Evolutionary conservation across 2,329 filamentous ascomycete genomes (phyloP), one percentile per base, ranked within the genome.

Genomic region (Alternaria atra): DNA sequence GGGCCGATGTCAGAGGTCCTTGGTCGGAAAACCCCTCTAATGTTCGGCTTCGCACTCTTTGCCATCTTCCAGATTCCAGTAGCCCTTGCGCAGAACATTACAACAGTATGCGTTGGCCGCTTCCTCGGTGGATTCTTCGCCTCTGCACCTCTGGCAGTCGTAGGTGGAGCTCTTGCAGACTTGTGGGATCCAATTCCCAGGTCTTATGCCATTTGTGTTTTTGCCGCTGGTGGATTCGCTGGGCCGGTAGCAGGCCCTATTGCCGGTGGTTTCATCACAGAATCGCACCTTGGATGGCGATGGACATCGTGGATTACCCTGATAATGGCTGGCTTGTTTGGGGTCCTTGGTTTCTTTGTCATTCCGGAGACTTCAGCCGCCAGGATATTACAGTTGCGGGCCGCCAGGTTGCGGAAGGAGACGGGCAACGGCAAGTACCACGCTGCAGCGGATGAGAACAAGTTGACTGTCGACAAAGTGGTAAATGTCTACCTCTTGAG

Each of bases 401-500:
- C 75, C 7, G 70, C 72, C 1, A 70, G 66, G 30, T 52, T 77
- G n/a, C 68, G 75, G 9, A 73, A 73, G 25, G 71, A 76, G 15
- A 73, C 73, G 3, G 72, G 71, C 2, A 82, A 84, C 61, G 61
- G 58, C 1, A 63, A 69, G 15, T 75, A 82, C 15, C 74, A 78
- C 10, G 79, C 81, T 0, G 80, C 78, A 32, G 76, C 80, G 9
- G 80, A 84, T 55, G 71, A 72, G 15, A 90, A 88, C 84, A 88
- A 91, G 61, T 84, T 91, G 6, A 87, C 82, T 13, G 58, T 91
- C 37, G 76, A 77, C 15, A 87, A 90, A 60, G 82, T 92, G 9
- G 82, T 84, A 2, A 80, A 85, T 30, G 91, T 91, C 68, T 92
- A 91, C 68, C 80, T 91, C 4, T 72, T 91, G 29, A 84, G 89